Conservation (phyloP, 495 filamentous ascomycete genomes). For the Penicillium pancosmium region DNA sequence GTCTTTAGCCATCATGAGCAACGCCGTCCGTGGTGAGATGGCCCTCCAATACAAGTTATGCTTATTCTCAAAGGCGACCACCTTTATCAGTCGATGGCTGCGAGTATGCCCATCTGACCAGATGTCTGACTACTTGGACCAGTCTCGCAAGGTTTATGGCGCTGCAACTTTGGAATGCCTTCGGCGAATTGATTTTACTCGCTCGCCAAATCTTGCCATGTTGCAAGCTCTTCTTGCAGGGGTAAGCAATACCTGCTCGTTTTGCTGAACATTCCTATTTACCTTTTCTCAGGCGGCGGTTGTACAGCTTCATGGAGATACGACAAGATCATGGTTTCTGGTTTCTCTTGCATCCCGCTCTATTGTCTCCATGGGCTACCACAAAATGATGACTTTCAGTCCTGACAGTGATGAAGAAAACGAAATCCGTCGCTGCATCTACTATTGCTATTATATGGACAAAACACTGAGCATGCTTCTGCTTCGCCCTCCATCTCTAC, state of each 20-base stretch:
- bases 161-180: background rate
- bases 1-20: background rate
- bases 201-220: slow-evolving; percentile 1
- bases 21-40: background rate
- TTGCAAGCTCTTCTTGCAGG: slow-evolving; percentile 1
- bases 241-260: background rate
- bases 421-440: slow-evolving; percentile 2
- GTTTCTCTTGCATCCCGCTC: background rate
- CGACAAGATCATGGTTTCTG: background rate
- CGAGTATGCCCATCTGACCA: background rate
- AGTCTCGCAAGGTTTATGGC: background rate
- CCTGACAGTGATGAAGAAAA: background rate
- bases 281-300: background rate
- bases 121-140: background rate
- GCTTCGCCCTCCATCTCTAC: background rate
- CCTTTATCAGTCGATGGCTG: background rate
- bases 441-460: slow-evolving; percentile 2
- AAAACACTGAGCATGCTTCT: background rate
- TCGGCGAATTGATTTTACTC: background rate
- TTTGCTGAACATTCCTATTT: background rate
- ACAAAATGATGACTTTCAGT: background rate
- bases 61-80: background rate
- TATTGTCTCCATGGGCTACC: background rate
- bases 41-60: background rate
- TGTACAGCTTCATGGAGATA: background rate